phyloP scores from a whole-genome alignment of 139 green algal species.

The Micractinium sp. region DNA sequence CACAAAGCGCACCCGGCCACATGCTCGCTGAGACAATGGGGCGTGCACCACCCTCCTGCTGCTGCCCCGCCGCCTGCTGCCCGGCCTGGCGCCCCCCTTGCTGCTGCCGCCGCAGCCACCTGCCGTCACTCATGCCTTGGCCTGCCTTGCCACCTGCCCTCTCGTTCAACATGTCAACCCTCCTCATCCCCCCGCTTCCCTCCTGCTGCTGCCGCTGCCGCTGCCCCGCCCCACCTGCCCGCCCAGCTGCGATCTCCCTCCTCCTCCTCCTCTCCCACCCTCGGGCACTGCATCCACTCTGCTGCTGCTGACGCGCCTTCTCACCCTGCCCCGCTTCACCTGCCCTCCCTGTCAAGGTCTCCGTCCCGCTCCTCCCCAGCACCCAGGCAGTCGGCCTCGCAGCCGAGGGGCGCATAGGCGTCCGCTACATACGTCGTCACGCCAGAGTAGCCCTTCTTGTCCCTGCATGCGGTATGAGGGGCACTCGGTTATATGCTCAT shows the following conservation, averaged over 20 bases:
- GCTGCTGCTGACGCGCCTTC: no score
- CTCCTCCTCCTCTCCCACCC: no score
- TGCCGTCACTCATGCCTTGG: neutral
- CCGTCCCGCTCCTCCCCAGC: constrained; percentile 44
- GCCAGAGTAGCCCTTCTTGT: constrained; percentile 72
- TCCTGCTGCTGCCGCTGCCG: no score
- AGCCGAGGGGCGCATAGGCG: constrained; percentile 17
- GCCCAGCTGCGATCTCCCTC: no score
- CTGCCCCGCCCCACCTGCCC: no score
- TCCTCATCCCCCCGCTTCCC: constrained; percentile 17
- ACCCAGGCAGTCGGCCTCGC: constrained; percentile 53
- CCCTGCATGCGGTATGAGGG: neutral
- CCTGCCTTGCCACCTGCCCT: neutral
- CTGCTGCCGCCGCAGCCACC: neutral
- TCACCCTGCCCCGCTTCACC: constrained; percentile 32
- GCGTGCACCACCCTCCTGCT: neutral
- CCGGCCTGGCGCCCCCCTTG: neutral
- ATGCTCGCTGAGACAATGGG: neutral
- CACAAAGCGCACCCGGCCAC: neutral
- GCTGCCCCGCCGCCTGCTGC: neutral
- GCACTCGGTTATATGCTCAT: no score
- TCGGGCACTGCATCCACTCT: no score
- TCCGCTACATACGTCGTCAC: constrained; percentile 47
- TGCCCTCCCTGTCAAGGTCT: constrained; percentile 63
- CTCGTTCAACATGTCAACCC: constrained; percentile 51